phyloP scores from a whole-genome alignment of 495 filamentous ascomycete genomes.

The Penicillium soppii region DNA sequence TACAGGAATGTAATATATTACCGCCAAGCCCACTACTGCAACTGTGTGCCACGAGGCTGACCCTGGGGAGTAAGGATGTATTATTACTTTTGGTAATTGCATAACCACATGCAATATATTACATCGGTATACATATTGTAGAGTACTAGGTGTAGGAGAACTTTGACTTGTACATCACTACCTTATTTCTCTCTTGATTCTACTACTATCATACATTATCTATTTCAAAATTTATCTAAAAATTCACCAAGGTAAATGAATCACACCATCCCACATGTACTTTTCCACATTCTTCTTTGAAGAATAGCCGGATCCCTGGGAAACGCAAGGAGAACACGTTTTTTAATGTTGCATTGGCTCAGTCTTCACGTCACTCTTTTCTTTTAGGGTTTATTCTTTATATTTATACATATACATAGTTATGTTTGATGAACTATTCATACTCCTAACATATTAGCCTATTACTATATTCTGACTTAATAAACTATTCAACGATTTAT shows the following conservation, averaged over 20 bases:
- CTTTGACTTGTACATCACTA: too few relatives aligned
- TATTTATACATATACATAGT: too few relatives aligned
- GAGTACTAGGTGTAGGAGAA: too few relatives aligned
- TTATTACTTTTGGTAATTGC: background rate
- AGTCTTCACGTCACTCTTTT: conserved; percentile 7
- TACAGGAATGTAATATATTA: conserved; percentile 3
- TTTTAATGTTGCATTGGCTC: background rate
- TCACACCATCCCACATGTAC: too few relatives aligned
- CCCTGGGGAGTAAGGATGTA: conserved; percentile 10
- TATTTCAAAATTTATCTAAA: too few relatives aligned
- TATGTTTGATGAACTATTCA: too few relatives aligned
- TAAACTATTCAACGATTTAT: too few relatives aligned
- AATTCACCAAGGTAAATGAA: too few relatives aligned
- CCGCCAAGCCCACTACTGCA: conserved; percentile 18
- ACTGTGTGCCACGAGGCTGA: conserved; percentile 23
- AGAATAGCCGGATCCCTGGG: conserved; percentile 4
- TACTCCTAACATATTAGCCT: too few relatives aligned
- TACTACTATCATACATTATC: too few relatives aligned
- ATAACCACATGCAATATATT: too few relatives aligned
- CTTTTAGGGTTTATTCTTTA: background rate
- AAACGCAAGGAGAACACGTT: conserved; percentile 7
- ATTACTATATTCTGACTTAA: too few relatives aligned
- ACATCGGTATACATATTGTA: background rate
- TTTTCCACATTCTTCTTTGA: background rate
- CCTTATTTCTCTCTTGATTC: background rate